These are phyloP conservation scores for Xanthoparmelia taractica DNA, from an alignment of 495 filamentous ascomycete species.

Conservation along the genomic window DNA sequence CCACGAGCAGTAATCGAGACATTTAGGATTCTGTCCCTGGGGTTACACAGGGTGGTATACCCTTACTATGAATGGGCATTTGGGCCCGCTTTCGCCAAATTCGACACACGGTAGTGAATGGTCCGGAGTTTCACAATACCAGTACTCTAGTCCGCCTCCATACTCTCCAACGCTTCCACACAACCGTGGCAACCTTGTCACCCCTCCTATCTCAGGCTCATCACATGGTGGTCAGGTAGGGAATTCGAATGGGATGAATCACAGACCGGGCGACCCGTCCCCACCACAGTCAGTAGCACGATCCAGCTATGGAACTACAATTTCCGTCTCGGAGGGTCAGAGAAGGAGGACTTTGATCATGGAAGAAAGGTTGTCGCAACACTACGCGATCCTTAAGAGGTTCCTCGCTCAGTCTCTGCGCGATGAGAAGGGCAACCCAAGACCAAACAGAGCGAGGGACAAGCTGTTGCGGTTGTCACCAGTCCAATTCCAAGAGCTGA, in stretches of 20 bases:
- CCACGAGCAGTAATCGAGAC: not conserved
- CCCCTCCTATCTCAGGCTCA: slow-evolving; percentile 61
- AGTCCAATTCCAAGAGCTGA: slow-evolving; percentile 93
- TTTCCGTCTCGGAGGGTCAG: slow-evolving; percentile 56
- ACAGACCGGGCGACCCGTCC: slow-evolving; percentile 58
- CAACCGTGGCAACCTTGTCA: slow-evolving; percentile 57
- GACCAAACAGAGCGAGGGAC: slow-evolving; percentile 81
- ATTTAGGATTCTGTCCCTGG: not conserved
- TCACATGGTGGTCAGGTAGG: slow-evolving; percentile 43
- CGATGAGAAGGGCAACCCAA: slow-evolving; percentile 65
- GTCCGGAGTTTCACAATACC: slow-evolving; percentile 71
- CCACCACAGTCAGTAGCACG: slow-evolving; percentile 80
- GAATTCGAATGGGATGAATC: slow-evolving; percentile 30
- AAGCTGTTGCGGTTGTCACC: slow-evolving; percentile 82
- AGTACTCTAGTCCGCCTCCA: slow-evolving; percentile 39
- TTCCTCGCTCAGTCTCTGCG: slow-evolving; percentile 64
- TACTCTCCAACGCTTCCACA: slow-evolving; percentile 47
- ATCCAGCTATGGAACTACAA: slow-evolving; percentile 63
- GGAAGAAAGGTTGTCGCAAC: slow-evolving; percentile 67
- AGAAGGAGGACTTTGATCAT: slow-evolving; percentile 49
- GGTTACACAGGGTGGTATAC: not conserved
- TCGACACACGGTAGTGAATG: slow-evolving; percentile 81
- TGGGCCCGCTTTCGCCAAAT: slow-evolving; percentile 71
- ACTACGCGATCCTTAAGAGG: slow-evolving; percentile 71
- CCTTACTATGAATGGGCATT: slow-evolving; percentile 50